Base-by-base conservation (phyloP, 2,329 filamentous ascomycete genomes). In the Ilyonectria destructans region DNA sequence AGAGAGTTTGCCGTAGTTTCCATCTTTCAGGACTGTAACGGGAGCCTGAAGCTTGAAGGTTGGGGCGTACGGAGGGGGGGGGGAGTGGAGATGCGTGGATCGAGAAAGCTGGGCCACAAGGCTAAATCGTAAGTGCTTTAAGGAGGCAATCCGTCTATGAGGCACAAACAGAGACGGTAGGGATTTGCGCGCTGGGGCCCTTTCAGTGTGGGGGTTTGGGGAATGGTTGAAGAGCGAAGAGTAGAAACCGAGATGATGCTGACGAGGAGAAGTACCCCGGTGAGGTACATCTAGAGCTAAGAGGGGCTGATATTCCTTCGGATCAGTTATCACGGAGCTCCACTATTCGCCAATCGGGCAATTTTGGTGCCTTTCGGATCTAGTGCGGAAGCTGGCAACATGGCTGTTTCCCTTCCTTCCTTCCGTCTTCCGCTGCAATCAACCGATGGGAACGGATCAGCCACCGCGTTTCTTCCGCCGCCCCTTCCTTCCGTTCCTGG, bases 271-370 rank as follows among this genome's bases (percentile, higher is more conserved):
- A 54, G 51, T 15, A 54, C 31, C 40, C n/a, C 15, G 7, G 40
- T 51, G 19, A 15, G 26, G 23, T 51, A 29, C 48, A 17, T 17
- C 15, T 29, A 31, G 23, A 29, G 48, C 4, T 6, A 29, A 29
- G 48, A 51, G 48, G 48, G 15, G 26, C 15, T 51, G 17, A 29
- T 7, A 17, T 6, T 13, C 21, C 52, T 58, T 57, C 54, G 43
- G 60, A 62, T 63, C 37, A 51, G 46, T 48, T 48, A 23, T 49
- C 23, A 33, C 60, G 60, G 60, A 58, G 43, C 26, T 59, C 58
- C 57, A 29, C 52, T 63, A 57, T 64, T 56, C 66, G 58, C 72
- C 69, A 74, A 74, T 74, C 66, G 54, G 63, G 61, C 55, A 48
- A 52, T 62, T 61, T 49, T 61, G 63, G 58, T 60, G 65, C 49